Base-by-base conservation (phyloP, 2,329 filamentous ascomycete species). In the Cladophialophora psammophila region DNA sequence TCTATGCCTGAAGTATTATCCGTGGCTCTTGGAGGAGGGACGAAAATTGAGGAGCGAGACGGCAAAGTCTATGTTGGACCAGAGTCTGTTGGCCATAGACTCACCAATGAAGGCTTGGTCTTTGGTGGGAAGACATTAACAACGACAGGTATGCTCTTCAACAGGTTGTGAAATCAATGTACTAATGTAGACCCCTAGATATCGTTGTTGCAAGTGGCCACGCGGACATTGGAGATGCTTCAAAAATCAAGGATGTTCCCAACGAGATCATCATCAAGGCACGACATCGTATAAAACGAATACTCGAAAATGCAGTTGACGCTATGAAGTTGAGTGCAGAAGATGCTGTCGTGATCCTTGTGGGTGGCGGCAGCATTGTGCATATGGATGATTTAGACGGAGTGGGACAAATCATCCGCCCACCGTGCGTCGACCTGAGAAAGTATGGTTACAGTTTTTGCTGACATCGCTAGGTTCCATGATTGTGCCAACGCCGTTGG, bases 401-500 rank as follows among this genome's bases (percentile, higher is more conserved):
- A 0, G 85, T 86, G 0, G 78, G 80, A 6, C 78, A 83, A 67
- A 81, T 84, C 64, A 83, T 85, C 7, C 77, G 80, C 4, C 86
- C 86, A 0, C 80, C 81, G 53, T 61, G 65, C 35, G 65, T 54
- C 5, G 3, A 15, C 8, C 53, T 4, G 13, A 9, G 13, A n/a
- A 40, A 12, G 3, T 4, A 5, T 31, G 40, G 6, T n/a, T 64
- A 35, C 15, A 12, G 6, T 50, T 48, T 26, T 26, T n/a, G 9
- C 40, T 60, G 38, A 45, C n/a, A 6, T 34, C 35, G 36, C 12
- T 36, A 66, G 60, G 1, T 83, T 83, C 58, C 79, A 85, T 35
- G 85, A 84, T 64, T 85, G 84, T 0, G 86, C 86, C 3, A 89
- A 88, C 73, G 86, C 87, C 0, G 84, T 89, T 2, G 87, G 87